These are phyloP conservation scores for Hirsutella rhossiliensis DNA, from an alignment of 2,329 filamentous ascomycete genomes.

Conservation along the genomic window DNA sequence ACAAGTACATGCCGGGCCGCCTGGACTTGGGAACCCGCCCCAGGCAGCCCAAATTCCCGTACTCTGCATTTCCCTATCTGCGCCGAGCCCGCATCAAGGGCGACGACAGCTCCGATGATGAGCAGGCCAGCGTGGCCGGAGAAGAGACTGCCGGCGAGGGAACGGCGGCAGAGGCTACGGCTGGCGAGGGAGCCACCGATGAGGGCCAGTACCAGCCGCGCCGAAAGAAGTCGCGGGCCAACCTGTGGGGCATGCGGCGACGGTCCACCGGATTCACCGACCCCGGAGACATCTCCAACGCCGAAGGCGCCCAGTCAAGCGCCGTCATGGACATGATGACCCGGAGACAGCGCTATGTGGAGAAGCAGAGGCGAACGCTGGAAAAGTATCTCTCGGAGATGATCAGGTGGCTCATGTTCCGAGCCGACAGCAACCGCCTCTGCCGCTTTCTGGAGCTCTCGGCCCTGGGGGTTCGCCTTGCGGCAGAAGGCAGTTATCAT, in stretches of 20 bases:
- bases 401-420: slow-evolving; percentile 94
- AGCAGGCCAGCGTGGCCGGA: slow-evolving; percentile 24
- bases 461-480: slow-evolving; percentile 82
- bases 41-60: slow-evolving; percentile 82
- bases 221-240: slow-evolving; percentile 39
- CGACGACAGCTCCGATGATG: slow-evolving; percentile 70
- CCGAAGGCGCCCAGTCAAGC: slow-evolving; percentile 27
- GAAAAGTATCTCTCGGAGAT: slow-evolving; percentile 88
- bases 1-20: slow-evolving; percentile 64
- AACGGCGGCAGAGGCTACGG: slow-evolving; percentile 49
- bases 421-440: slow-evolving; percentile 85
- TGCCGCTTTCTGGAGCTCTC: slow-evolving; percentile 96
- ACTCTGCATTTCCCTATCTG: slow-evolving; percentile 80
- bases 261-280: slow-evolving; percentile 40
- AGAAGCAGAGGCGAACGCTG: slow-evolving; percentile 72
- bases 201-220: slow-evolving; percentile 18
- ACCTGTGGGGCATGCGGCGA: slow-evolving; percentile 39
- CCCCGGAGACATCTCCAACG: slow-evolving; percentile 29
- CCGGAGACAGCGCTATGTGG: slow-evolving; percentile 51
- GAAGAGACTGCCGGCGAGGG: slow-evolving; percentile 36
- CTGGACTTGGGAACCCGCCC: slow-evolving; percentile 54
- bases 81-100: slow-evolving; percentile 69
- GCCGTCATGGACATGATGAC: slow-evolving; percentile 35
- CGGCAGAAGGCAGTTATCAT: slow-evolving; percentile 92
- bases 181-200: slow-evolving; percentile 49